These are phyloP conservation scores for Acrocalymma vagum DNA, from an alignment of 2,329 filamentous ascomycete genomes.

Conservation along the genomic window DNA sequence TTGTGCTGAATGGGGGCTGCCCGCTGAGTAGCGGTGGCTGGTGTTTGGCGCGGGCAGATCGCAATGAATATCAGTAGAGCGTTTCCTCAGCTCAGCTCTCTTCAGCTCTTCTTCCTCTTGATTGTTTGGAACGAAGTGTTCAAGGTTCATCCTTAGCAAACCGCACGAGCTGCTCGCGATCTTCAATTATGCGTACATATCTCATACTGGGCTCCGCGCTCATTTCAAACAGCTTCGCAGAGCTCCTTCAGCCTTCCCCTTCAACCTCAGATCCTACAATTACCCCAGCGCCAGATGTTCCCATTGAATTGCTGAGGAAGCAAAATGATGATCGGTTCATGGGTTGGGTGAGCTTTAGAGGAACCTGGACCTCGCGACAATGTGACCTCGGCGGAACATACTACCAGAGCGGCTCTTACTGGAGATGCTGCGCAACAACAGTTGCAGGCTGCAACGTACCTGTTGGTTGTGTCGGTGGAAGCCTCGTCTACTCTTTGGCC, in stretches of 20 bases:
- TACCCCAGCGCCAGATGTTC: slow-evolving; percentile 27
- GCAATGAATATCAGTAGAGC: not conserved
- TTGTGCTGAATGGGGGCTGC: too few species aligned
- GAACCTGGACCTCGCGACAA: slow-evolving; percentile 19
- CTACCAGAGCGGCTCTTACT: slow-evolving; percentile 24
- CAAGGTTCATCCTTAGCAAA: not conserved
- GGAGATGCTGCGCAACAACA: slow-evolving; percentile 32
- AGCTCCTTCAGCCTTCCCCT: slow-evolving; percentile 19
- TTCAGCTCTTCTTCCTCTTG: slow-evolving; percentile 1
- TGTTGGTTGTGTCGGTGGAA: slow-evolving; percentile 29
- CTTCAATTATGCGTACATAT: slow-evolving; percentile 15
- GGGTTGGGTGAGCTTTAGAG: slow-evolving; percentile 27
- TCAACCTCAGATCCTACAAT: slow-evolving; percentile 30
- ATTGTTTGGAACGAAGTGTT: too few species aligned
- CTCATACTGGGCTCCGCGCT: slow-evolving; percentile 20
- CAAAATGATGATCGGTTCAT: slow-evolving; percentile 33
- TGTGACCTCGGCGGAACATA: slow-evolving; percentile 30
- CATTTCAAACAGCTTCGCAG: slow-evolving; percentile 22
- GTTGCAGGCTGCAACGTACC: slow-evolving; percentile 27
- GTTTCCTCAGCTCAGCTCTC: not conserved
- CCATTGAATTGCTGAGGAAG: slow-evolving; percentile 29
- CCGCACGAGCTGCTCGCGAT: not conserved
- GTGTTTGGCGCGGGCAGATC: too few species aligned
- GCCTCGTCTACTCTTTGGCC: slow-evolving; percentile 23
- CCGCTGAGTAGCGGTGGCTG: too few species aligned